Base-by-base conservation (phyloP, 1,139 yeast species). In the Candida anutae region DNA sequence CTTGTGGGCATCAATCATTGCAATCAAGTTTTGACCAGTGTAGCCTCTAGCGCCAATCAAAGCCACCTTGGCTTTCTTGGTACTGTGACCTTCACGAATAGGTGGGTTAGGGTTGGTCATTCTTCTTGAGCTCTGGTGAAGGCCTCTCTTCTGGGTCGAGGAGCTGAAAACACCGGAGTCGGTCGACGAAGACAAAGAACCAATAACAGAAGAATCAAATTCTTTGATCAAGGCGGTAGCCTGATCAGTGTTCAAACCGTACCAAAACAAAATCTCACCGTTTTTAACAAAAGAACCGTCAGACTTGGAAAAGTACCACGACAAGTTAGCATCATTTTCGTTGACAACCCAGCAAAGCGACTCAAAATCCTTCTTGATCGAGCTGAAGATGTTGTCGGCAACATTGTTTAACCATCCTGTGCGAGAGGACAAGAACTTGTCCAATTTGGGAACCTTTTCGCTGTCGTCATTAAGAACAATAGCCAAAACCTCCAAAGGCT, bases 391-490 rank as follows among this genome's bases (percentile, higher is more conserved):
- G 56, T 88, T 90, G 48, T 90, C 99, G 33, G 95, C 82, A 34
- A 90, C 96, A 44, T 88, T 90, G 63, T 90, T 90, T 51, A 90
- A 76, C 99, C 99, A 90, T 25, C 97, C 97, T 34, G 83, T 74
- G 54, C 82, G 78, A 19, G 94, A 75, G 18, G 94, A 85, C 42
- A 87, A 67, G 50, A 90, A 85, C 55, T 85, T 87, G 55, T 85
- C 95, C 39, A 90, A 62, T 32, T 70, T 74, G n/a, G 96, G 81
- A 32, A 82, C 61, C 23, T 61, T 57, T 23, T 53, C 51, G 23
- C 58, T 54, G 30, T 58, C 58, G 30, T 58, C 58, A 26, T 57
- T 51, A 23, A 67, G 64, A 21, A 90, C 94, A 44, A 90, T 79
- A 11, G 97, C 95, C 45, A 90, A 67, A 3, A 87, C 96, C 48